A percentile compares a stretch with the other conserved stretches of the same genome.
Evolutionary conservation across 495 filamentous ascomycete species (phyloP).

Genomic region (Chaetomidium leptoderma): DNA sequence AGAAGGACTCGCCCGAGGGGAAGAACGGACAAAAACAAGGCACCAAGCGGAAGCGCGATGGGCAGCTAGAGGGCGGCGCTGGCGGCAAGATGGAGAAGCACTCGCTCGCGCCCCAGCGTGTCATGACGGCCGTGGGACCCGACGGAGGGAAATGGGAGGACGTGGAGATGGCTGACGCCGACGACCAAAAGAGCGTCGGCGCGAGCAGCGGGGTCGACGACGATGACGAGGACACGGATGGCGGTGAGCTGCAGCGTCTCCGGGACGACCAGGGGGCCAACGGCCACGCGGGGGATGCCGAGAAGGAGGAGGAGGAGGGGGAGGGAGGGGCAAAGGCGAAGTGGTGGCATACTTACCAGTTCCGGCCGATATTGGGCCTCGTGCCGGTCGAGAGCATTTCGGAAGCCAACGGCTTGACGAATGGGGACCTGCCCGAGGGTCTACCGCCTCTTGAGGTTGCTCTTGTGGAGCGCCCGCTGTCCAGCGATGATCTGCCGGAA

Average conservation of each 20-base stretch:
- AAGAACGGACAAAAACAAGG: conserved; percentile 33
- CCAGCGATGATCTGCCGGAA: conserved; percentile 75
- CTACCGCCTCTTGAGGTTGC: conserved; percentile 65
- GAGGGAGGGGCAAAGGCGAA: conserved; percentile 27
- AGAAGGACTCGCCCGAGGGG: conserved; percentile 8
- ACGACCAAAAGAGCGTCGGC: conserved; percentile 39
- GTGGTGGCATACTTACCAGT: conserved; percentile 85
- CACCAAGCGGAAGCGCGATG: conserved; percentile 50
- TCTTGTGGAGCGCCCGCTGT: conserved; percentile 79
- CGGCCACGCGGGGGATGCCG: conserved; percentile 15
- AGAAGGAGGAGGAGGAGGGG: conserved; percentile 30
- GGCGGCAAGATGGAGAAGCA: conserved; percentile 56
- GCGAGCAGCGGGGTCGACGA: conserved; percentile 35
- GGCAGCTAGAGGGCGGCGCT: conserved; percentile 53
- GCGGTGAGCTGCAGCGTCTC: conserved; percentile 39
- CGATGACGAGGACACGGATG: conserved; percentile 40
- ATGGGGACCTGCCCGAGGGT: not conserved
- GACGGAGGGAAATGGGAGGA: conserved; percentile 41
- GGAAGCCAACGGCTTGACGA: conserved; percentile 29
- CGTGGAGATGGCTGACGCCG: conserved; percentile 37
- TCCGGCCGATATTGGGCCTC: conserved; percentile 84
- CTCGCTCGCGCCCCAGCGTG: conserved; percentile 35
- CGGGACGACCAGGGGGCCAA: conserved; percentile 30
- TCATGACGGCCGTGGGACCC: conserved; percentile 40
- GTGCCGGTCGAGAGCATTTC: conserved; percentile 55